phyloP scores from a whole-genome alignment of 768 basidiomycete genomes.

The Boletus patriciae region DNA sequence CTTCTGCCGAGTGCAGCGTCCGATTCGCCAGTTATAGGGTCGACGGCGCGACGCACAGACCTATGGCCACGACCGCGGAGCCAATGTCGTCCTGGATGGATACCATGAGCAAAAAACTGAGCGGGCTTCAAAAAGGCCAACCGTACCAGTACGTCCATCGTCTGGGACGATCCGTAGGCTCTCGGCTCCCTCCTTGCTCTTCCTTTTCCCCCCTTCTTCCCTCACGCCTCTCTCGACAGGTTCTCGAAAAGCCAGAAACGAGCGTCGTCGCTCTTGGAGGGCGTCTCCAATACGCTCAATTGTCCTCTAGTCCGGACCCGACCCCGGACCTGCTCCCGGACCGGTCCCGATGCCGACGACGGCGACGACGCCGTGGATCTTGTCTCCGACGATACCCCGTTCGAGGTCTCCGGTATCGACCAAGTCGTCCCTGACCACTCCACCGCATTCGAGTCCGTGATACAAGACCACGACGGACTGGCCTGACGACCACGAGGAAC shows the following conservation, averaged over 20 bases:
- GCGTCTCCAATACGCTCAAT: slow-evolving; percentile 58
- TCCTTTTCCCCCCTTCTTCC: background rate
- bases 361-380: slow-evolving; percentile 17
- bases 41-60: background rate
- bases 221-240: slow-evolving; percentile 33
- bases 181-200: too few relatives aligned
- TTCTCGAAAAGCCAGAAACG: slow-evolving; percentile 68
- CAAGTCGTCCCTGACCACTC: background rate
- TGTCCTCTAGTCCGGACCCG: slow-evolving; percentile 43
- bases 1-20: background rate
- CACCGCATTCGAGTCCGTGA: slow-evolving; percentile 7
- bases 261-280: slow-evolving; percentile 62
- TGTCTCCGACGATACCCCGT: slow-evolving; percentile 8
- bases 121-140: slow-evolving; percentile 52
- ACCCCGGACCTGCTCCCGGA: slow-evolving; percentile 26
- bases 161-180: background rate
- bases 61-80: slow-evolving; percentile 31
- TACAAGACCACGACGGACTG: slow-evolving; percentile 17
- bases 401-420: background rate
- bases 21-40: background rate
- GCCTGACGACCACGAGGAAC: slow-evolving; percentile 38
- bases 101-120: slow-evolving; percentile 60
- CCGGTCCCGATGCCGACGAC: background rate
- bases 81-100: slow-evolving; percentile 51
- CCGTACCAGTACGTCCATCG: slow-evolving; percentile 55